Evolutionary conservation across 768 basidiomycete genomes (phyloP).

Genomic region (Cyclocybe cylindracea): DNA sequence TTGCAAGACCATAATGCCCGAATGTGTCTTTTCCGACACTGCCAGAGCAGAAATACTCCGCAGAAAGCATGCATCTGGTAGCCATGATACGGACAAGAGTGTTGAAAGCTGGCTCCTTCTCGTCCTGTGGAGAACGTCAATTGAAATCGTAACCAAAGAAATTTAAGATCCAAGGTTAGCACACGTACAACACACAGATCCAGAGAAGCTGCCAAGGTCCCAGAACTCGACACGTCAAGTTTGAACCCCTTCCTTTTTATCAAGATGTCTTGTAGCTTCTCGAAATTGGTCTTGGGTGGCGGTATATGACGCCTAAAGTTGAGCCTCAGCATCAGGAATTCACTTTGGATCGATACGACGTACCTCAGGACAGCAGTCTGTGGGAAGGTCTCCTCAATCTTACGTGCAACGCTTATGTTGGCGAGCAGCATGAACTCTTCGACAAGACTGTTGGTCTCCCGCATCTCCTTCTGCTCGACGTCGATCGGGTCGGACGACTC

Average conservation of each 20-base stretch:
- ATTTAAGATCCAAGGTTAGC: not conserved
- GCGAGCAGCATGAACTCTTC: conserved; percentile 99
- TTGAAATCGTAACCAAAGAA: not conserved
- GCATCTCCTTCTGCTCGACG: conserved; percentile 91
- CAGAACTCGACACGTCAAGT: conserved; percentile 89
- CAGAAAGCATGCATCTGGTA: conserved; percentile 96
- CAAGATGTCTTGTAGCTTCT: conserved; percentile 91
- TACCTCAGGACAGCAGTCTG: conserved; percentile 92
- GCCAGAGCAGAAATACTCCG: conserved; percentile 97
- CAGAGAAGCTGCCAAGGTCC: conserved; percentile 83
- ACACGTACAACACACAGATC: conserved; percentile 80
- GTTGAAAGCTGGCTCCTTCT: conserved; percentile 87
- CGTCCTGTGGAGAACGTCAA: conserved; percentile 54
- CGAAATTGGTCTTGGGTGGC: conserved; percentile 92
- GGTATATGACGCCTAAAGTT: conserved; percentile 77
- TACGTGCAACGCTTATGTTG: conserved; percentile 89
- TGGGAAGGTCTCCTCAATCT: conserved; percentile 93
- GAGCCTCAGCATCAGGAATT: not conserved
- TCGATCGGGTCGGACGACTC: conserved; percentile 96
- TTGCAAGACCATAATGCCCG: conserved; percentile 97
- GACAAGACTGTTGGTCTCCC: conserved; percentile 94
- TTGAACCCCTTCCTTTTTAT: conserved; percentile 79
- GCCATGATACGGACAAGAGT: conserved; percentile 99
- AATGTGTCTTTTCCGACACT: conserved; percentile 92
- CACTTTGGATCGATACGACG: conserved; percentile 1